Evolutionary conservation across 257 asterid genomes (phyloP).

Genomic region (Petrea volubilis): DNA sequence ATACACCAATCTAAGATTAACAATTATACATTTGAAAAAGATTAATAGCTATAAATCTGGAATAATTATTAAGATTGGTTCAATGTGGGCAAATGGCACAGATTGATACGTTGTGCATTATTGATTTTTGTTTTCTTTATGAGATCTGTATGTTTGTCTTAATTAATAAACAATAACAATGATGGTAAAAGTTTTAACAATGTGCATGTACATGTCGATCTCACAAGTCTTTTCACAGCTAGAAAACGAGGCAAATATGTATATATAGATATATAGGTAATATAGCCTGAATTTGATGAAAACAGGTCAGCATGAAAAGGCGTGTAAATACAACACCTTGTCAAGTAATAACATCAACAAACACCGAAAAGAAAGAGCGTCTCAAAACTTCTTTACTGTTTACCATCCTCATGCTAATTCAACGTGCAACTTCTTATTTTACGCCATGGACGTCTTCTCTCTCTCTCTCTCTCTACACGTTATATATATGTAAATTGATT

Average conservation of each 20-base stretch:
- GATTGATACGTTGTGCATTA: too few species aligned
- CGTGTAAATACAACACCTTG: conserved; percentile 11
- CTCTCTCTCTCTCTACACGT: too few species aligned
- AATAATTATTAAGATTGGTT: not conserved
- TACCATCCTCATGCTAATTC: not conserved
- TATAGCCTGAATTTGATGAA: conserved; percentile 12
- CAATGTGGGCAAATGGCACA: not conserved
- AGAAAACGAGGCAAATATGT: conserved; percentile 9
- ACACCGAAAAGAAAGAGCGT: not conserved
- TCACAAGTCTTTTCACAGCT: conserved; percentile 8
- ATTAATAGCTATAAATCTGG: too few species aligned
- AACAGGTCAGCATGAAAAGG: not conserved
- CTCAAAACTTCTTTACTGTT: not conserved
- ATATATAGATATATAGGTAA: not conserved
- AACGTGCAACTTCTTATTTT: too few species aligned
- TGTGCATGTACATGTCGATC: not conserved
- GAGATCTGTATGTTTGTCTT: too few species aligned
- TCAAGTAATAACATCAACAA: conserved; percentile 10
- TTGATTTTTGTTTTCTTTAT: too few species aligned
- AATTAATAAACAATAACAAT: too few species aligned
- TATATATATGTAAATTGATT: too few species aligned
- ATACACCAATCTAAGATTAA: not conserved
- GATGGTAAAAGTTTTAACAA: too few species aligned
- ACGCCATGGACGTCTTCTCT: too few species aligned
- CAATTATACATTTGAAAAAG: not conserved